Evolutionary conservation across 805 yeast genomes (phyloP).

Genomic region (Candida palmyrensis): DNA sequence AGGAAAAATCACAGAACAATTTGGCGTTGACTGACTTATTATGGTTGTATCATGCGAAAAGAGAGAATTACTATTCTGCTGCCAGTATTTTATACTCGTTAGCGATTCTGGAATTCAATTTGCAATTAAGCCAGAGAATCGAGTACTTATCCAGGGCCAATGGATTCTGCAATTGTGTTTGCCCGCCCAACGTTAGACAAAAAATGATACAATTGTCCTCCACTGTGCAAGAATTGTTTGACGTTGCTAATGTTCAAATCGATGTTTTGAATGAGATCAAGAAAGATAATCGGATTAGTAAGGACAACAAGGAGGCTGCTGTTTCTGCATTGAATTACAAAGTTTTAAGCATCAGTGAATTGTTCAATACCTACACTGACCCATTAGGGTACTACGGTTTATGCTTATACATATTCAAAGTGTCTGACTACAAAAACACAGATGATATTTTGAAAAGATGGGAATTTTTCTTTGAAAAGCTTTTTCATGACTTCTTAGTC

Average conservation of each 20-base stretch:
- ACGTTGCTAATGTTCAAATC: constrained; percentile 81
- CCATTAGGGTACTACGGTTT: constrained; percentile 85
- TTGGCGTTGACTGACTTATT: constrained; percentile 73
- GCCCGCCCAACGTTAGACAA: constrained; percentile 73
- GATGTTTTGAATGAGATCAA: constrained; percentile 50
- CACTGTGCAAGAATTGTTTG: constrained; percentile 72
- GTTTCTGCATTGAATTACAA: constrained; percentile 52
- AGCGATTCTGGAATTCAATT: constrained; percentile 67
- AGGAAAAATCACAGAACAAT: constrained; percentile 58
- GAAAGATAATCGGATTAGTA: constrained; percentile 45
- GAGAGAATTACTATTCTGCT: constrained; percentile 75
- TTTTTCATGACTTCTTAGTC: constrained; percentile 26
- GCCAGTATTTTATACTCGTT: constrained; percentile 69
- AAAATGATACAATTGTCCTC: constrained; percentile 67
- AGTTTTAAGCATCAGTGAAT: constrained; percentile 66
- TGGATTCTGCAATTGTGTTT: constrained; percentile 83
- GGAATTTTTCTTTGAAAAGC: constrained; percentile 62
- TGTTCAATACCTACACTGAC: constrained; percentile 82
- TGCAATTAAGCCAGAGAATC: constrained; percentile 68
- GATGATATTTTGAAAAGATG: constrained; percentile 82
- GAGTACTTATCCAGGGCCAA: constrained; percentile 88
- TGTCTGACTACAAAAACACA: constrained; percentile 78
- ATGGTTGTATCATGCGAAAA: constrained; percentile 85
- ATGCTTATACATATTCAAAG: constrained; percentile 70
- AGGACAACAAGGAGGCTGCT: constrained; percentile 47